Conservation (phyloP, 2,329 filamentous ascomycete genomes). For the Exserohilum turcica region DNA sequence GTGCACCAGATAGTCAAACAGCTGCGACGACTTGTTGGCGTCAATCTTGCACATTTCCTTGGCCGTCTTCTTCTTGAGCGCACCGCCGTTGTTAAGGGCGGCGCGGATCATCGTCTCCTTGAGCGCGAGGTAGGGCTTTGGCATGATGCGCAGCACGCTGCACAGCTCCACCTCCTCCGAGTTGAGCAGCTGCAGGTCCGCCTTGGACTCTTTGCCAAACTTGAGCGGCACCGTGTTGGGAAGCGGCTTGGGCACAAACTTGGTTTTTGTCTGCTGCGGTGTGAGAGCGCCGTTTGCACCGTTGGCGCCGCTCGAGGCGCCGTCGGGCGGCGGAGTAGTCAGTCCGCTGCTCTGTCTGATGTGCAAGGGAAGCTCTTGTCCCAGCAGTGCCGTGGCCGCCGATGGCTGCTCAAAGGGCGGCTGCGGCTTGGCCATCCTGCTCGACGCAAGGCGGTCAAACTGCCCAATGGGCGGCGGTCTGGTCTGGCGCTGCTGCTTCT, state of each 20-base stretch:
- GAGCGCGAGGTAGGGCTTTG: conserved; percentile 92
- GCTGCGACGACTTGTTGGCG: conserved; percentile 78
- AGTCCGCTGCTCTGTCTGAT: conserved; percentile 50
- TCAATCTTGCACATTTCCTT: conserved; percentile 85
- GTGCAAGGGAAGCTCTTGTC: conserved; percentile 75
- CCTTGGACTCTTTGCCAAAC: conserved; percentile 74
- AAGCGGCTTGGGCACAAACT: conserved; percentile 62
- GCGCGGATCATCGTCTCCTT: conserved; percentile 93
- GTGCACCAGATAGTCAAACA: conserved; percentile 95
- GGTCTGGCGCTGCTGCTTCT: conserved; percentile 78
- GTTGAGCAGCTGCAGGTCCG: conserved; percentile 84
- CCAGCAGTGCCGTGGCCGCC: conserved; percentile 76
- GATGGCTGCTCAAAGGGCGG: conserved; percentile 70
- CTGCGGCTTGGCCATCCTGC: conserved; percentile 68
- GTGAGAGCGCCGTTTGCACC: conserved; percentile 48
- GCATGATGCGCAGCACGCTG: conserved; percentile 80
- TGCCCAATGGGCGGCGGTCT: conserved; percentile 71
- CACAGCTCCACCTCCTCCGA: conserved; percentile 86
- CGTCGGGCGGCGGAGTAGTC: conserved; percentile 50
- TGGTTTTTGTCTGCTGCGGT: conserved; percentile 49
- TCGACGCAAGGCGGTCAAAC: conserved; percentile 81
- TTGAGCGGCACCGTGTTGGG: conserved; percentile 67
- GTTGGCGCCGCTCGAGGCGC: conserved; percentile 58
- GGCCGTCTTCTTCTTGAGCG: conserved; percentile 91
- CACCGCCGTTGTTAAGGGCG: conserved; percentile 84